These are phyloP conservation scores for Cyclotella sp. DNA, from an alignment of 108 stramenopile species.

Conservation along the genomic window DNA sequence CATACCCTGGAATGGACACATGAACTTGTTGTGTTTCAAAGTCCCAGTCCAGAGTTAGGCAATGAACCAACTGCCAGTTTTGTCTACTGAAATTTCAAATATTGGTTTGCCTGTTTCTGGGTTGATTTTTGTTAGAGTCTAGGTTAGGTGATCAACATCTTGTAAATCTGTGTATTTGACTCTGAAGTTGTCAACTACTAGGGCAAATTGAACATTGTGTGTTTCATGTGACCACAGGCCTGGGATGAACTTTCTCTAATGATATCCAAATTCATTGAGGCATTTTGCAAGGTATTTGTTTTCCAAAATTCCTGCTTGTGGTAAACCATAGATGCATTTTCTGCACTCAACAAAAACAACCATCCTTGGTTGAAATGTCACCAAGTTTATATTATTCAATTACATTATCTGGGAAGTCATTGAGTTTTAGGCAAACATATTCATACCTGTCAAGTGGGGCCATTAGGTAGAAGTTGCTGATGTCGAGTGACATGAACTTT, in stretches of 20 bases:
- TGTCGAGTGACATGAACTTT: neutral
- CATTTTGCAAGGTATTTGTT: constrained; percentile 15
- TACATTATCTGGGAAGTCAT: constrained; percentile 30
- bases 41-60: neutral
- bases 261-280: constrained; percentile 28
- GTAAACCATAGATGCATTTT: constrained; percentile 54
- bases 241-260: neutral
- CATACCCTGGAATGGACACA: constrained; percentile 41
- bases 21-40: constrained; percentile 19
- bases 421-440: constrained; percentile 42
- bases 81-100: constrained; percentile 40
- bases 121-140: constrained; percentile 2
- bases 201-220: constrained; percentile 27
- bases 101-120: too few relatives aligned
- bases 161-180: neutral
- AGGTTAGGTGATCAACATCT: constrained; percentile 30
- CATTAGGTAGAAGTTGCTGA: constrained; percentile 45
- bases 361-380: constrained; percentile 12
- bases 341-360: constrained; percentile 5
- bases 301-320: neutral
- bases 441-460: constrained; percentile 26
- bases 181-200: neutral
- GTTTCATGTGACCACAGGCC: constrained; percentile 31
- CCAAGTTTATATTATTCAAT: constrained; percentile 1
- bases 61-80: constrained; percentile 19